Conservation (phyloP, 768 basidiomycete species). For the Suillus ampliporus region DNA sequence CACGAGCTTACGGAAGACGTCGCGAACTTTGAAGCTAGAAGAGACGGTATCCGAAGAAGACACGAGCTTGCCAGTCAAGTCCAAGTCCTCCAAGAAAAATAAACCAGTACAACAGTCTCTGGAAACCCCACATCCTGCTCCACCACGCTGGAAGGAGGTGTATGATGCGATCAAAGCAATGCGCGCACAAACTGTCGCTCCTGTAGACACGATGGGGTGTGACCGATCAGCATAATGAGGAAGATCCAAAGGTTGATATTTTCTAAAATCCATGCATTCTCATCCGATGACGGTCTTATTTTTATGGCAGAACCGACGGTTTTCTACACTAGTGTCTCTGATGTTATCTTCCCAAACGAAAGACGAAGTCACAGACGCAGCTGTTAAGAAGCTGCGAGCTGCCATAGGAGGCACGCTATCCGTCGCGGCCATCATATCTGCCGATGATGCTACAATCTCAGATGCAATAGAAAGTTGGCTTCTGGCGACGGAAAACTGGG, state of each 20-base stretch:
- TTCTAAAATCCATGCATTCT: neutral
- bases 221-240: constrained; percentile 64
- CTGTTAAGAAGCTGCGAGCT: constrained; percentile 72
- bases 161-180: constrained; percentile 79
- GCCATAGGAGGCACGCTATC: constrained; percentile 83
- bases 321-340: constrained; percentile 86
- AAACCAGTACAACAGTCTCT: constrained; percentile 63
- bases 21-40: constrained; percentile 10
- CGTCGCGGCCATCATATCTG: constrained; percentile 68
- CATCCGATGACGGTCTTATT: constrained; percentile 1
- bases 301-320: constrained; percentile 69
- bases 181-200: constrained; percentile 76
- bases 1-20: neutral
- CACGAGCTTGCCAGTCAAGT: neutral
- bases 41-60: neutral
- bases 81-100: constrained; percentile 52
- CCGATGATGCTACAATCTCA: constrained; percentile 66
- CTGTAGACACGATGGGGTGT: constrained; percentile 94
- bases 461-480: constrained; percentile 91
- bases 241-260: constrained; percentile 63
- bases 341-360: constrained; percentile 98
- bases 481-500: constrained; percentile 89
- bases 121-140: constrained; percentile 67
- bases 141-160: constrained; percentile 67
- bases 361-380: constrained; percentile 85